Percentiles rank a stretch among this genome's conserved stretches.
Evolutionary conservation across 1,139 yeast species (phyloP).

Genomic region (Debaryomycetaceae sp.): DNA sequence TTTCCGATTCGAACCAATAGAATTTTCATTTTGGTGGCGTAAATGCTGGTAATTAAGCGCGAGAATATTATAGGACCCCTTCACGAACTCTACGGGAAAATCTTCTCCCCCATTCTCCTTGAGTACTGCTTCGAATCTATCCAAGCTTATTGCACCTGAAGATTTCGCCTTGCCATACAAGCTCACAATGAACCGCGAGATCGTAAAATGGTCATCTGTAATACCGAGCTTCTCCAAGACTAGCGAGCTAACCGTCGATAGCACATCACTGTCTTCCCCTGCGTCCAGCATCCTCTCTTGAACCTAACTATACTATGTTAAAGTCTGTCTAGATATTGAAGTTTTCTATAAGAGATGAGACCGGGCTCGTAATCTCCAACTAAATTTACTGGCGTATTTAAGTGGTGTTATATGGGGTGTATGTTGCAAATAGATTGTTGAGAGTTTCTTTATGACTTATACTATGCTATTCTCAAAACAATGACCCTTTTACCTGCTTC

Average conservation of each 20-base stretch:
- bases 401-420: no score
- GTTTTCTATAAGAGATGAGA: not conserved
- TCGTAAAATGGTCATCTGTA: conserved; percentile 39
- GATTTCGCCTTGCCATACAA: conserved; percentile 37
- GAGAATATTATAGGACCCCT: conserved; percentile 26
- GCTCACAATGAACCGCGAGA: conserved; percentile 56
- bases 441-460: no score
- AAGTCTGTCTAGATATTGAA: not conserved
- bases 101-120: conserved; percentile 63
- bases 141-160: conserved; percentile 13
- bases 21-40: not conserved
- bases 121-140: conserved; percentile 41
- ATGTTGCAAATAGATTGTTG: no score
- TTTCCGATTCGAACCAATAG: not conserved
- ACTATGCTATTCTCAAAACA: no score
- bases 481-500: no score
- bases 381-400: not conserved
- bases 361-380: not conserved
- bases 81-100: conserved; percentile 46
- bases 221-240: conserved; percentile 9
- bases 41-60: not conserved
- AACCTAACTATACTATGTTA: not conserved
- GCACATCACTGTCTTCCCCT: not conserved
- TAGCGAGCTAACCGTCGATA: not conserved
- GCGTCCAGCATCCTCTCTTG: not conserved